phyloP scores from a whole-genome alignment of 805 yeast genomes.

The Nakazawaea pomicola region DNA sequence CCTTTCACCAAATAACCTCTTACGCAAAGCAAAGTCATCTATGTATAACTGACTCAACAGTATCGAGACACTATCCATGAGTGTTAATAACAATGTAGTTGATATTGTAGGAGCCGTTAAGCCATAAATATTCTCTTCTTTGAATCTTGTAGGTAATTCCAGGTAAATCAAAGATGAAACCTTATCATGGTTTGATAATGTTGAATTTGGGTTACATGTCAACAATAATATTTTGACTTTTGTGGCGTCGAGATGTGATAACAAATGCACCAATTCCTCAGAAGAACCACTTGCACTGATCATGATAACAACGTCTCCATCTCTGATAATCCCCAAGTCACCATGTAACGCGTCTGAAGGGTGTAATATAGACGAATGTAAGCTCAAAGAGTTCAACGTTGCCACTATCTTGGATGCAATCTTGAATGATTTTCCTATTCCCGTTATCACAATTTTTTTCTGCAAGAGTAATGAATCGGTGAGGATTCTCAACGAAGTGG shows the following conservation, averaged over 20 bases:
- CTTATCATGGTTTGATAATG: conserved; percentile 45
- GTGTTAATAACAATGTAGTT: conserved; percentile 67
- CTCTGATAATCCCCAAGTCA: conserved; percentile 69
- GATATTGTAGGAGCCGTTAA: conserved; percentile 86
- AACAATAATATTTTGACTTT: conserved; percentile 51
- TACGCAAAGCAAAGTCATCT: conserved; percentile 48
- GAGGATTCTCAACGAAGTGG: conserved; percentile 37
- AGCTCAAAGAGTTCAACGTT: conserved; percentile 73
- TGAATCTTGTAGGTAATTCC: conserved; percentile 50
- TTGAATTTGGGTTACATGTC: conserved; percentile 57
- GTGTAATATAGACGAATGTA: conserved; percentile 63
- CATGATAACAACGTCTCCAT: conserved; percentile 54
- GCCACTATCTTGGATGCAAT: conserved; percentile 77
- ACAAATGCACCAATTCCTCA: conserved; percentile 59
- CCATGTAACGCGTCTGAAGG: conserved; percentile 91
- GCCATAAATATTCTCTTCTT: conserved; percentile 67
- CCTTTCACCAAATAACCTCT: conserved; percentile 54
- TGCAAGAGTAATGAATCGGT: conserved; percentile 37
- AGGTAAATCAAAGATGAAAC: conserved; percentile 54
- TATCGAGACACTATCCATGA: conserved; percentile 75
- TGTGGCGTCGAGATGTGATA: conserved; percentile 50
- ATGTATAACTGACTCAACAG: conserved; percentile 67
- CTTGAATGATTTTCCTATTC: conserved; percentile 82
- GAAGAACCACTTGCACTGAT: conserved; percentile 82
- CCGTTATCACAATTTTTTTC: conserved; percentile 73